Conservation (phyloP, 148 eudicot species). For the Camellia lanceoleosa region DNA sequence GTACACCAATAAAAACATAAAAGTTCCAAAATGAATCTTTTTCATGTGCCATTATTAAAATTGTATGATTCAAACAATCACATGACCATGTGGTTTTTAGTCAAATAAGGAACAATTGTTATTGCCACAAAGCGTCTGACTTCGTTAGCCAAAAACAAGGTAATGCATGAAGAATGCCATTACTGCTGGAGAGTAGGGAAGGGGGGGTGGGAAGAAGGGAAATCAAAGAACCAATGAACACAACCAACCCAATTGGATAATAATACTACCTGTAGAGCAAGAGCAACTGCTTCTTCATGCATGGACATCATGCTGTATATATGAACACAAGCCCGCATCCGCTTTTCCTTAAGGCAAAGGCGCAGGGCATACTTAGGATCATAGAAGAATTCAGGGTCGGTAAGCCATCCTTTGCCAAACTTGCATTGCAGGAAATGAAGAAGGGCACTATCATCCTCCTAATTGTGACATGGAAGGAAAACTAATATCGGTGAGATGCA, state of each 20-base stretch:
- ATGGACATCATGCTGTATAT: constrained; percentile 99
- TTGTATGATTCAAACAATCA: too few relatives aligned
- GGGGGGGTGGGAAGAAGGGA: too few relatives aligned
- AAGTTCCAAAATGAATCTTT: too few relatives aligned
- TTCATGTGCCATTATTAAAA: too few relatives aligned
- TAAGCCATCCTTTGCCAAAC: constrained; percentile 78
- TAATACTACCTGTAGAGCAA: constrained; percentile 70
- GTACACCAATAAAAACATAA: too few relatives aligned
- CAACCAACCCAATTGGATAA: not conserved
- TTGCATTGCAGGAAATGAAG: constrained; percentile 88
- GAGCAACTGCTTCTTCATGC: constrained; percentile 99
- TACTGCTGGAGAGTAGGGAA: too few relatives aligned
- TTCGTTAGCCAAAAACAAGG: too few relatives aligned
- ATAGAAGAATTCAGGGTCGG: constrained; percentile 40
- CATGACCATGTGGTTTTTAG: too few relatives aligned
- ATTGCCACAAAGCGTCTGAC: too few relatives aligned
- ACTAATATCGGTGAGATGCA: not conserved
- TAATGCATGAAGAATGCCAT: not conserved
- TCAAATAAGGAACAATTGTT: too few relatives aligned
- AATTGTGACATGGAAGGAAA: constrained; percentile 19
- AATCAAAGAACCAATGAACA: not conserved
- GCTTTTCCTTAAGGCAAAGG: constrained; percentile 87
- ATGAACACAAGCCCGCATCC: constrained; percentile 99
- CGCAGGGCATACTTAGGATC: constrained; percentile 83
- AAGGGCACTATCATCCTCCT: constrained; percentile 96